Conservation (phyloP, 192 early-diverging fungal genomes). For the Gaertneriomyces sp. region DNA sequence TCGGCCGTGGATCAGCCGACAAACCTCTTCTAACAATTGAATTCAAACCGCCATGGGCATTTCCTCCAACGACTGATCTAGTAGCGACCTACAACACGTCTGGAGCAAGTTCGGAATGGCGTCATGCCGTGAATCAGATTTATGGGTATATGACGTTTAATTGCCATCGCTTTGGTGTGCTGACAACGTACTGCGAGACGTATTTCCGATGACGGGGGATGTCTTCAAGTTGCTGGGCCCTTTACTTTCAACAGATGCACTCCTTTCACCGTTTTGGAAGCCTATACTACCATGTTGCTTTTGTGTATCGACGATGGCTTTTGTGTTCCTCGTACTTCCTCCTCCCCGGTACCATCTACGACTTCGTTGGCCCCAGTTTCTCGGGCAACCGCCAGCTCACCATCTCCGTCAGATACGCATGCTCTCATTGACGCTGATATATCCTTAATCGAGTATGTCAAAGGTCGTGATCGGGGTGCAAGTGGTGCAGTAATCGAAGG, state of each 20-base stretch:
- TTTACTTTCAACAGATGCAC: background rate
- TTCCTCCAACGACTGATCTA: background rate
- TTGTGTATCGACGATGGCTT: slow-evolving; percentile 6
- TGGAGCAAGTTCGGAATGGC: too few species aligned
- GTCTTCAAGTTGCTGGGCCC: background rate
- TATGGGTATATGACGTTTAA: slow-evolving; percentile 26
- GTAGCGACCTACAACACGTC: background rate
- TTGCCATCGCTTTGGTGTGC: slow-evolving; percentile 11
- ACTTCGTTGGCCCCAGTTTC: too few species aligned
- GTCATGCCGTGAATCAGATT: slow-evolving; percentile 1
- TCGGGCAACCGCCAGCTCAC: background rate
- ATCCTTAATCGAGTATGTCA: background rate
- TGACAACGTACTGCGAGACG: slow-evolving; percentile 11
- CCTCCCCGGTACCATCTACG: too few species aligned
- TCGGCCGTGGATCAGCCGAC: background rate
- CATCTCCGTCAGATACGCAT: background rate
- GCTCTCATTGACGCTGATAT: background rate
- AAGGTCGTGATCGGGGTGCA: background rate
- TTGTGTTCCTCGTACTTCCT: slow-evolving; percentile 14
- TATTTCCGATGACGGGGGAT: slow-evolving; percentile 4
- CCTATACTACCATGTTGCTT: slow-evolving; percentile 2
- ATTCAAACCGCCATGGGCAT: slow-evolving; percentile 16
- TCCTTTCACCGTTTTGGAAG: background rate
- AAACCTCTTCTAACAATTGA: slow-evolving; percentile 13
- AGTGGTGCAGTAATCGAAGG: background rate